Evolutionary conservation across 2,329 filamentous ascomycete genomes (phyloP), one percentile per base, ranked within the genome.

Genomic region (Teratosphaeria gauchensis): DNA sequence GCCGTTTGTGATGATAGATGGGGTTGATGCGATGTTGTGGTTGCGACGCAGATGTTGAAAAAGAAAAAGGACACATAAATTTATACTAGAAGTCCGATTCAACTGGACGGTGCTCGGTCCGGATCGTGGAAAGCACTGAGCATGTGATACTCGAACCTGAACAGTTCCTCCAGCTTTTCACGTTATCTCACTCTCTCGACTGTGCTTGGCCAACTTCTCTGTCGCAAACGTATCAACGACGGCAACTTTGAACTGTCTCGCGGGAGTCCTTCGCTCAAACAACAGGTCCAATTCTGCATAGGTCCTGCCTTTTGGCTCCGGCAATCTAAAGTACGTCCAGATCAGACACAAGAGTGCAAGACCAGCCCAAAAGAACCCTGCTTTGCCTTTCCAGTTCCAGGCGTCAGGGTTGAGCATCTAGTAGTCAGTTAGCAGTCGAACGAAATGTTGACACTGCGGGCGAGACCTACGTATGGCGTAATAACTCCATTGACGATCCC

Each of bases 401-500:
- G 12, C 38, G n/a, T 46, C 38, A 12, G 33, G 14, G 6, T 35
- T 35, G 2, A 35, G 33, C 33, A 35, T 35, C 33, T 35, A 3
- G 2, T 9, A 35, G 2, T 2, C 2, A 2, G 33, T 35, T n/a
- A 16, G 9, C 16, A 48, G 4, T 16, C 8, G 2, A 48, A 11
- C 19, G 11, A 8, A n/a, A 6, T 9, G 16, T 21, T 9, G 19
- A 11, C 2, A 48, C 16, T 8, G 19, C 5, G 2, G 2, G 4
- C 8, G 6, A 48, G 19, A 19, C 42, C 2, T 48, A 48, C n/a
- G 74, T 94, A 94, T 0, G 90, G 90, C 0, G 89, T 92, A 42
- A 95, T 74, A 4, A 95, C 86, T 56, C 84, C 85, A 69, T 84
- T 89, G 65, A 94, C 75, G 64, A 95, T 94, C 63, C 82, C 85